Percentiles rank a stretch among this genome's conserved stretches.
These are phyloP conservation scores for Sarocladium oryzae DNA, from an alignment of 2,329 filamentous ascomycete genomes.

Conservation along the genomic window DNA sequence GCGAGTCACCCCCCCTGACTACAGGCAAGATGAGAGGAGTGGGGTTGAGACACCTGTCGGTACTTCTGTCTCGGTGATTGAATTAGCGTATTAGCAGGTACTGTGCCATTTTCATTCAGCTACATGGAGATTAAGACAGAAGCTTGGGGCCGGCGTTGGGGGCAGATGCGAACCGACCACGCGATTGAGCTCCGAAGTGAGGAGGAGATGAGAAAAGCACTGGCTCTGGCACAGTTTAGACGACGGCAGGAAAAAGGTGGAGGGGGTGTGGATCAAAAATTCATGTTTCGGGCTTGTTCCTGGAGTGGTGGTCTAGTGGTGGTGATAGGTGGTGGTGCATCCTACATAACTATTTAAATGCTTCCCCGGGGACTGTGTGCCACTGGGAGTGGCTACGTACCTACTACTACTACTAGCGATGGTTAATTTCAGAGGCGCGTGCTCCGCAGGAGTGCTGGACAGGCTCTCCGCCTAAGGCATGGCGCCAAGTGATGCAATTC, in stretches of 20 bases:
- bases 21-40: background rate
- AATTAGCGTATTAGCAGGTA: background rate
- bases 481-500: background rate
- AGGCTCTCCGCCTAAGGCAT: background rate
- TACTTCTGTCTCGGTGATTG: conserved; percentile 5
- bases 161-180: background rate
- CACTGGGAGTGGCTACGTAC: background rate
- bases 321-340: background rate
- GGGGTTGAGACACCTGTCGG: conserved; percentile 1
- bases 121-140: too few relatives aligned
- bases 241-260: background rate
- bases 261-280: background rate
- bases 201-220: background rate
- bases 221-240: background rate
- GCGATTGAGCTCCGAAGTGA: background rate
- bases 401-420: background rate
- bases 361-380: too few relatives aligned
- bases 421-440: background rate
- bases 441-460: too few relatives aligned
- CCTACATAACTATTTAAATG: too few relatives aligned
- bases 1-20: conserved; percentile 1
- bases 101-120: too few relatives aligned
- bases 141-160: background rate
- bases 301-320: background rate
- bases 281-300: background rate